phyloP scores from a whole-genome alignment of 352 stramenopile genomes.

The Phytopythium chamaehyphon region DNA sequence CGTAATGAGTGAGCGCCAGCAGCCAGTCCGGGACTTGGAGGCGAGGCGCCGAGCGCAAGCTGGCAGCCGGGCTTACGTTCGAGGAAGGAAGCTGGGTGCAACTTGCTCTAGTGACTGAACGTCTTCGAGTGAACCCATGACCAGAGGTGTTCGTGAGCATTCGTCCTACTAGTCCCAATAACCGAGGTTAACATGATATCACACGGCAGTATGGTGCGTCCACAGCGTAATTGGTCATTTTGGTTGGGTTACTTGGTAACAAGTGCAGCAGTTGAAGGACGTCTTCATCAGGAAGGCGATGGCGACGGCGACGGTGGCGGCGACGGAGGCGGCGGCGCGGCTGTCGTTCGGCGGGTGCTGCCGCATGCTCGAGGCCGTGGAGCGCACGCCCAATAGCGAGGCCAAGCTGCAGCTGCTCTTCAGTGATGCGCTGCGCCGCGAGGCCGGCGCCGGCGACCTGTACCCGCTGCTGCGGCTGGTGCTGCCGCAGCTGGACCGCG shows the following conservation, averaged over 20 bases:
- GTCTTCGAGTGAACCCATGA: no score
- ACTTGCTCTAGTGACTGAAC: no score
- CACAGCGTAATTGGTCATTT: not conserved
- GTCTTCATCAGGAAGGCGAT: no score
- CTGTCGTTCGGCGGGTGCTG: conserved; percentile 76
- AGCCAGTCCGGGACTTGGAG: no score
- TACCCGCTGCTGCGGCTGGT: conserved; percentile 75
- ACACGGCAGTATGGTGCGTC: no score
- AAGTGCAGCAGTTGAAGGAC: not conserved
- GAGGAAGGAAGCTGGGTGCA: not conserved
- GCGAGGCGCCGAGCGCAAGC: no score
- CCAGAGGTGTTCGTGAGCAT: no score
- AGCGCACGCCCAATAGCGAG: conserved; percentile 69
- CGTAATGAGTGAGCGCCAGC: no score
- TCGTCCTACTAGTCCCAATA: not conserved
- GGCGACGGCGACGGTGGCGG: not conserved
- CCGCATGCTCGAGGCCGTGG: conserved; percentile 62
- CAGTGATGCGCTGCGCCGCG: conserved; percentile 47
- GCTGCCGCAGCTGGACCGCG: conserved; percentile 75
- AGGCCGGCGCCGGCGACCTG: conserved; percentile 52
- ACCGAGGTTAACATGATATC: not conserved
- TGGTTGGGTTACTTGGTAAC: not conserved
- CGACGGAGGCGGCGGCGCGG: conserved; percentile 18
- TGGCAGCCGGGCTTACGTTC: no score
- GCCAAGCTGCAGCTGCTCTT: conserved; percentile 77